phyloP scores from a whole-genome alignment of 73 alveolate genomes.

The Blepharisma stoltei region DNA sequence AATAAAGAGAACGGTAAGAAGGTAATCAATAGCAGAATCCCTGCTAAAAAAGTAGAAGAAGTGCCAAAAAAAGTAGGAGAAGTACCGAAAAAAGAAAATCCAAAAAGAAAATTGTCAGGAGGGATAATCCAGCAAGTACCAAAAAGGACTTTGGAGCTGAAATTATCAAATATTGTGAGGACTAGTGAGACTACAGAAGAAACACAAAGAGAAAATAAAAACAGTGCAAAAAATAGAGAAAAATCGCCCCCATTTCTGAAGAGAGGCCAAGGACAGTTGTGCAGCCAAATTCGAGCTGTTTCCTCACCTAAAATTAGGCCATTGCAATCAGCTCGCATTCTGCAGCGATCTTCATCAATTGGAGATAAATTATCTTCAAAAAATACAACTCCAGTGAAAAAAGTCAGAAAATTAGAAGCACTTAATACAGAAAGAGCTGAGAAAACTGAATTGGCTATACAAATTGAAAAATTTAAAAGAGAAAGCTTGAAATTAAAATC shows the following conservation, averaged over 20 bases:
- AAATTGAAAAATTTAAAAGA: neutral
- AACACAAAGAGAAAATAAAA: neutral
- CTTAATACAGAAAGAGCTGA: neutral
- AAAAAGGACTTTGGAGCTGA: neutral
- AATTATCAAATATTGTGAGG: neutral
- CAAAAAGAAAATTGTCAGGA: neutral
- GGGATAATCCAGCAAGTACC: neutral
- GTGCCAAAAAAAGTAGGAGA: neutral
- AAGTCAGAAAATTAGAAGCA: neutral
- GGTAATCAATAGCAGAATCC: neutral
- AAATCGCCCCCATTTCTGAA: neutral
- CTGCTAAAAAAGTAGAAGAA: too few species aligned
- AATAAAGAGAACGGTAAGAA: neutral
- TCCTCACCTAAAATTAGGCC: neutral
- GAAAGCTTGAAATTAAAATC: neutral
- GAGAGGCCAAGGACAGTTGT: constrained; percentile 14
- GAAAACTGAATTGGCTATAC: neutral
- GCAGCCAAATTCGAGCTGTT: neutral
- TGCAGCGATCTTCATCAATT: neutral
- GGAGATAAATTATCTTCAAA: neutral
- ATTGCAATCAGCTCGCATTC: neutral
- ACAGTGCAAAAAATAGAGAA: neutral
- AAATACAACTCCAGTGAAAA: neutral
- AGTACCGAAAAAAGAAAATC: neutral
- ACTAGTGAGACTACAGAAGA: neutral